Evolutionary conservation across 2,329 filamentous ascomycete species (phyloP), one percentile per base, ranked within the genome.

Genomic region (Boeremia exigua): DNA sequence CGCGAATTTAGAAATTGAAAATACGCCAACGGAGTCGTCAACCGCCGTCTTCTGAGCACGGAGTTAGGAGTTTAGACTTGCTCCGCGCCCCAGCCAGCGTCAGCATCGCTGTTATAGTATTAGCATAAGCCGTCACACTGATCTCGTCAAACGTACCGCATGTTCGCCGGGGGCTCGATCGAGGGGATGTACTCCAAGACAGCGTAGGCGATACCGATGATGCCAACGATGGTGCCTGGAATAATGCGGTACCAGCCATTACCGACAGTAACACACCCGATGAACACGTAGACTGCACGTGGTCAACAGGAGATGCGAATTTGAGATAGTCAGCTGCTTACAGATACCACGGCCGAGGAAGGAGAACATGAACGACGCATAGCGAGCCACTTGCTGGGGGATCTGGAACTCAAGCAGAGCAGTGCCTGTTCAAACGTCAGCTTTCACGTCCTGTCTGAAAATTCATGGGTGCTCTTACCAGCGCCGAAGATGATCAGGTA

Each of bases 301-400:
- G 4, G 25, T 71, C 17, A 65, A 69, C 37, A 11, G 55, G 12
- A 37, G 19, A 9, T 10, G 14, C 11, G n/a, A 28, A 23, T 7
- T 19, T 2, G 10, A 9, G n/a, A 9, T 19, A 38, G 14, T n/a
- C n/a, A 37, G 1, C 17, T 2, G 19, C 92, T 80, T 86, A 96
- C 93, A 98, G 75, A 92, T 83, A 78, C 95, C 95, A 74, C 95
- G 92, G 59, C 95, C 95, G 67, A 98, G 80, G 84, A 99, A 98
- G 54, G 91, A 96, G 83, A 98, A 98, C 78, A 98, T 88, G 83
- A 99, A 99, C 10, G 92, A 96, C 50, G 92, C 94, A 81, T 98
- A 96, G 79, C 92, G 89, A 55, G 92, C 89, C 50, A 96, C 84
- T 76, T 96, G 93, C 56, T 93, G 91, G 46, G 95, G 94, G 68